phyloP scores from a whole-genome alignment of 2,329 filamentous ascomycete species.

The Talaromyces sp. region DNA sequence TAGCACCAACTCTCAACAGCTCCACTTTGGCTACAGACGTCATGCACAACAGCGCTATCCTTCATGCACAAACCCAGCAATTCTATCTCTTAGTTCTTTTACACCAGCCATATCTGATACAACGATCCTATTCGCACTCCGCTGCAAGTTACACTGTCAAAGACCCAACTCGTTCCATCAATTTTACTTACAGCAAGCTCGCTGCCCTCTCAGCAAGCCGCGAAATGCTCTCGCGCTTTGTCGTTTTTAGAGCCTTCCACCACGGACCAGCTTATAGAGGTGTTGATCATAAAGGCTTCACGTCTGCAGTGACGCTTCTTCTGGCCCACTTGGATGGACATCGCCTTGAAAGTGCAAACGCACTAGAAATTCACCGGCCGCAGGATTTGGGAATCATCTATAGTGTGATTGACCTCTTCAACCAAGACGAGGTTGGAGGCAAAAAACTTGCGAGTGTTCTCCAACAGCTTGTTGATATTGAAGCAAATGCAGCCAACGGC shows the following conservation, averaged over 20 bases:
- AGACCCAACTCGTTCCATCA: background rate
- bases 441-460: background rate
- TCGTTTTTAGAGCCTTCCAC: slow-evolving; percentile 13
- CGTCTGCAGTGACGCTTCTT: slow-evolving; percentile 13
- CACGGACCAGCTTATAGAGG: slow-evolving; percentile 14
- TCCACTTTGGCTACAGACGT: slow-evolving; percentile 3
- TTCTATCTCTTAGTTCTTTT: slow-evolving; percentile 17
- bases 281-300: slow-evolving; percentile 16
- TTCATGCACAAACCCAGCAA: slow-evolving; percentile 18
- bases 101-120: slow-evolving; percentile 17
- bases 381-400: slow-evolving; percentile 3
- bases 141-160: background rate
- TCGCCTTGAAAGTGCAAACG: background rate
- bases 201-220: slow-evolving; percentile 15
- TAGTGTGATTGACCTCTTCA: background rate
- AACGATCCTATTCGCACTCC: background rate
- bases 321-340: slow-evolving; percentile 16
- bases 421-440: background rate
- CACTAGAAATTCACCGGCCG: background rate
- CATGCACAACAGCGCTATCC: slow-evolving; percentile 12
- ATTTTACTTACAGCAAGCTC: slow-evolving; percentile 14
- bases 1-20: background rate
- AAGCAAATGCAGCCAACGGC: slow-evolving; percentile 8
- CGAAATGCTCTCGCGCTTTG: slow-evolving; percentile 15
- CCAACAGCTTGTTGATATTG: slow-evolving; percentile 6